Conservation (phyloP, 441 rosid species). For the Melastoma candidum region DNA sequence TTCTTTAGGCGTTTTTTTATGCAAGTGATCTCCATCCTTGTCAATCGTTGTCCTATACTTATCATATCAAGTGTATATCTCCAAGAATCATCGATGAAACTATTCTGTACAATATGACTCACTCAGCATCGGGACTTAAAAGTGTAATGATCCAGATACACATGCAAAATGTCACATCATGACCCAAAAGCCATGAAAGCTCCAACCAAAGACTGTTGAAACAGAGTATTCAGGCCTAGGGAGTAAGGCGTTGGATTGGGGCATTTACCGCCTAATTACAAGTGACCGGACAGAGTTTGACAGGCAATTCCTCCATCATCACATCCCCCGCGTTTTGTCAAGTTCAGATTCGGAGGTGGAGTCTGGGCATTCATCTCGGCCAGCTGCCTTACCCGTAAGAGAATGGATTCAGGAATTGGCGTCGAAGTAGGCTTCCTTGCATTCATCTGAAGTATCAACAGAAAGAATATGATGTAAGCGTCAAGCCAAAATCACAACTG, state of each 20-base stretch:
- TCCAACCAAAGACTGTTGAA: background rate
- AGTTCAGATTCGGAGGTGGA: constrained; percentile 22
- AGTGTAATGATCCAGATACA: background rate
- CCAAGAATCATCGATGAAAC: background rate
- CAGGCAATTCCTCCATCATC: no score
- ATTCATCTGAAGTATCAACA: constrained; percentile 33
- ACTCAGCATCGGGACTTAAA: background rate
- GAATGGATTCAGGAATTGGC: constrained; percentile 58
- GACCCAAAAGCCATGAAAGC: background rate
- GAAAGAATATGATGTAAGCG: background rate
- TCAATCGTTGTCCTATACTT: no score
- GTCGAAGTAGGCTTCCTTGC: constrained; percentile 62
- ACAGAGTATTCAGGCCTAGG: background rate
- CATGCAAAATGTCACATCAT: no score
- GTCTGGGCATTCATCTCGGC: constrained; percentile 63
- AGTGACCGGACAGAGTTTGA: no score
- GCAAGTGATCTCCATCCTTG: no score
- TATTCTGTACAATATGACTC: background rate
- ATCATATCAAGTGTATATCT: background rate
- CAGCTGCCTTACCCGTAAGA: constrained; percentile 74
- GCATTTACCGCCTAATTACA: no score
- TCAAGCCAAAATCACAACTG: background rate
- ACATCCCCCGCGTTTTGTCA: constrained; percentile 22
- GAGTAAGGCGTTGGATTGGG: background rate
- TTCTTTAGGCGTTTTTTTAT: no score